Percentiles rank a stretch among this genome's conserved stretches.
These are phyloP conservation scores for Cryptococcus neoformans DNA, from an alignment of 1,284 basidiomycete genomes.

Conservation along the genomic window DNA sequence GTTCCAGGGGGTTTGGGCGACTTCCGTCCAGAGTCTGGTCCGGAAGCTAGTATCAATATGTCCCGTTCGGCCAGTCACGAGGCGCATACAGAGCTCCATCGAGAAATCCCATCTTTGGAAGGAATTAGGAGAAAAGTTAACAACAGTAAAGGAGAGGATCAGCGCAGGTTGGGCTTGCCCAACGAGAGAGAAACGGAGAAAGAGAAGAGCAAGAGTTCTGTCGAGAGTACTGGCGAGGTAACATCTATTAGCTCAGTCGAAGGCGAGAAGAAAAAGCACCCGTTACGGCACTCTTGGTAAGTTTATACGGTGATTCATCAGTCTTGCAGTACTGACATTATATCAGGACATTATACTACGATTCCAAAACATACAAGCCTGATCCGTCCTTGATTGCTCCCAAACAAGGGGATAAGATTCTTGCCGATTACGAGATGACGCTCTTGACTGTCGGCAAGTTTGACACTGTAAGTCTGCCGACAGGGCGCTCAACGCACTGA, in stretches of 20 bases:
- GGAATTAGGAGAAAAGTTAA: constrained; percentile 64
- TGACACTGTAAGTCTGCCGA: constrained; percentile 57
- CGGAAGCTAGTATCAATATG: constrained; percentile 4
- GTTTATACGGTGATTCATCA: constrained; percentile 31
- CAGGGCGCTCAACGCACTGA: constrained; percentile 2
- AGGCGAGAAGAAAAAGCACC: constrained; percentile 69
- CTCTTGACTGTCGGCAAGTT: constrained; percentile 74
- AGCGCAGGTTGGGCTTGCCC: not conserved
- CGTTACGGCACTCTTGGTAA: constrained; percentile 76
- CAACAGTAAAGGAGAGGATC: constrained; percentile 4
- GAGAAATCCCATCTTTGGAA: constrained; percentile 76
- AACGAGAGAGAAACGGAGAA: constrained; percentile 4
- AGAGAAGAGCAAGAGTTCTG: constrained; percentile 5
- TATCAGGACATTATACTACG: constrained; percentile 79
- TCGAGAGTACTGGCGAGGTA: constrained; percentile 3
- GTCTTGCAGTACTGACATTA: not conserved
- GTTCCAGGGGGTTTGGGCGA: not conserved
- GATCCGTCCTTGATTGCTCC: constrained; percentile 50
- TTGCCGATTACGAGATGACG: constrained; percentile 58
- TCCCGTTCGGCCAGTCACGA: constrained; percentile 13
- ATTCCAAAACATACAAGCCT: constrained; percentile 71
- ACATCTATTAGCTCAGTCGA: not conserved
- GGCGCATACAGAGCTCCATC: constrained; percentile 62
- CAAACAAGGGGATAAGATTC: constrained; percentile 17
- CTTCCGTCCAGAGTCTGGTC: not conserved